These are phyloP conservation scores for Coniochaeta sp. DNA, from an alignment of 2,329 filamentous ascomycete genomes.

Conservation along the genomic window DNA sequence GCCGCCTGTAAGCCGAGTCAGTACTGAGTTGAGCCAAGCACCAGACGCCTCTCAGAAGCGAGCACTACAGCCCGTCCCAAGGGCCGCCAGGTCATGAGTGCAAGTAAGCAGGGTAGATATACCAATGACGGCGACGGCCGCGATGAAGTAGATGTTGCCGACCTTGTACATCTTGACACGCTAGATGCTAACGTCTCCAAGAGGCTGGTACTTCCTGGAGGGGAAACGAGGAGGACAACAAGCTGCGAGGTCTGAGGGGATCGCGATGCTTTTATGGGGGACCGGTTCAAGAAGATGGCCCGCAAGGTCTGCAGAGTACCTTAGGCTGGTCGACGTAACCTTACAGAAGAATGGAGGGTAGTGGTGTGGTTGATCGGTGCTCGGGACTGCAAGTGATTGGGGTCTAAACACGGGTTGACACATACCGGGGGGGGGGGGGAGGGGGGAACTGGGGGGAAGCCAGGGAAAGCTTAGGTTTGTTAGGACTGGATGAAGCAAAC, in stretches of 20 bases:
- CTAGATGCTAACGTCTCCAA: background rate
- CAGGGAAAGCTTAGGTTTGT: background rate
- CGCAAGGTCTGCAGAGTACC: background rate
- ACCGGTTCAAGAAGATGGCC: background rate
- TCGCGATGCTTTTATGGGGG: background rate
- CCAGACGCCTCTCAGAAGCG: background rate
- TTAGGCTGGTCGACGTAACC: background rate
- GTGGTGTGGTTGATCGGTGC: background rate
- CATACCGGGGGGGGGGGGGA: too few species aligned
- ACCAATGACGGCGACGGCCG: conserved; percentile 35
- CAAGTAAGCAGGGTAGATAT: conserved; percentile 7
- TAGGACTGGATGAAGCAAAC: background rate
- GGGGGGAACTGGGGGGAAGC: too few species aligned
- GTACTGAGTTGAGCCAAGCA: background rate
- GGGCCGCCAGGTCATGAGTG: too few species aligned
- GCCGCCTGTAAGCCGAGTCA: conserved; percentile 20
- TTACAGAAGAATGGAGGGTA: background rate
- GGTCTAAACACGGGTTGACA: background rate
- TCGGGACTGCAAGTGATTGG: background rate
- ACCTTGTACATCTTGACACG: conserved; percentile 16
- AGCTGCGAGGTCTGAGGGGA: background rate
- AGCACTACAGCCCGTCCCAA: background rate
- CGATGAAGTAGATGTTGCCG: conserved; percentile 34
- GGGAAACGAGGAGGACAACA: background rate
- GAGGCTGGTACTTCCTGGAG: background rate